Evolutionary conservation across 164 flowering plant species (phyloP).

Genomic region (Piper longum): DNA sequence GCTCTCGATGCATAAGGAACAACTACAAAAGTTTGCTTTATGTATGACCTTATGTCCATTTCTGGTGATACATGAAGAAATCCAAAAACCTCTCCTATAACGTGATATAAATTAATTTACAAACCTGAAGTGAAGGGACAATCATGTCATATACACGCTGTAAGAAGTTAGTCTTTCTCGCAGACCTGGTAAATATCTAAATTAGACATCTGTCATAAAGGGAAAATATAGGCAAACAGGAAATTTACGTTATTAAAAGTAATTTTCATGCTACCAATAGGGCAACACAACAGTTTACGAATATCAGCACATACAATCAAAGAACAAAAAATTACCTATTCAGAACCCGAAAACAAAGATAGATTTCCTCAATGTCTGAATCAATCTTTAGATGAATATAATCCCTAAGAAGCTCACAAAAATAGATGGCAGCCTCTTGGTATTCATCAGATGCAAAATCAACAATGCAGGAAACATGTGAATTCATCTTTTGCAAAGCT

Average conservation of each 20-base stretch:
- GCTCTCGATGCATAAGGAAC: no score
- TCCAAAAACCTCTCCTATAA: no score
- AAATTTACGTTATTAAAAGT: no score
- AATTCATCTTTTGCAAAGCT: slow-evolving; percentile 32
- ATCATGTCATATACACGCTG: background rate
- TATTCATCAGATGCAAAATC: slow-evolving; percentile 22
- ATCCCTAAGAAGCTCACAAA: slow-evolving; percentile 70
- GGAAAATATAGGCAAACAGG: background rate
- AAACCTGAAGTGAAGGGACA: background rate
- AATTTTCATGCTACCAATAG: no score
- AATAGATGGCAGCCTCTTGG: slow-evolving; percentile 28
- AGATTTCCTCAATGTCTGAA: slow-evolving; percentile 75
- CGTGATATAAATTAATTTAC: background rate
- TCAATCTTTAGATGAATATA: slow-evolving; percentile 55
- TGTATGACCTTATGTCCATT: no score
- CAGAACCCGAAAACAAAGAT: slow-evolving; percentile 59
- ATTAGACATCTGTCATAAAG: background rate
- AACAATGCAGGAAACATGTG: slow-evolving; percentile 9
- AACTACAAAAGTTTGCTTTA: no score
- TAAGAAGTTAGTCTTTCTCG: background rate
- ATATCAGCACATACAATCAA: background rate
- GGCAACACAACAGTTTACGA: no score
- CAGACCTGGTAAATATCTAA: background rate
- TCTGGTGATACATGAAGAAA: no score
- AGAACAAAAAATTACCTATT: slow-evolving; percentile 38